Percentiles rank a stretch among this genome's conserved stretches.
Evolutionary conservation across 345 rosid genomes (phyloP).

Genomic region (Leavenworthia alabamica): DNA sequence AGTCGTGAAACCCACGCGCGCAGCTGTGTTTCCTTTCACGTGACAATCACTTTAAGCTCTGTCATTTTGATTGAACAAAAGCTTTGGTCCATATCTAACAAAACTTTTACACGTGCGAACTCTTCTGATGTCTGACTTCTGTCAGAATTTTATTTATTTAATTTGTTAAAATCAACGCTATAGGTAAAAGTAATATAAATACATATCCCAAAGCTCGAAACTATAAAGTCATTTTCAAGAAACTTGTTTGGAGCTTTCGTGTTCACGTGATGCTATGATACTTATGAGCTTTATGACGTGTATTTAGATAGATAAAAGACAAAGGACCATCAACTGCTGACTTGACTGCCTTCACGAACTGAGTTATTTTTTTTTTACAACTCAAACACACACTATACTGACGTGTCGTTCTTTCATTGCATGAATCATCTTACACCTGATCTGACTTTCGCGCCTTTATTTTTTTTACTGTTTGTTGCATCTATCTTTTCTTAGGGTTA

Average conservation of each 20-base stretch:
- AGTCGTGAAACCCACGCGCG: slow-evolving; percentile 9
- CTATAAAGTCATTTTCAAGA: slow-evolving; percentile 16
- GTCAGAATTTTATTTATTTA: not conserved
- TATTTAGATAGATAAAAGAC: slow-evolving; percentile 10
- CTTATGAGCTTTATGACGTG: slow-evolving; percentile 27
- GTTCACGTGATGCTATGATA: slow-evolving; percentile 22
- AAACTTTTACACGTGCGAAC: slow-evolving; percentile 28
- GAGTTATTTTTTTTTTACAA: not conserved
- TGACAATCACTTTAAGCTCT: slow-evolving; percentile 26
- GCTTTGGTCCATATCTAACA: slow-evolving; percentile 24
- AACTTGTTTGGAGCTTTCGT: slow-evolving; percentile 6
- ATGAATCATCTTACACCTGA: slow-evolving; percentile 14
- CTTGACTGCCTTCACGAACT: slow-evolving; percentile 19
- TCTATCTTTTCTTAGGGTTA: not conserved
- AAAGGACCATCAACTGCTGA: slow-evolving; percentile 20
- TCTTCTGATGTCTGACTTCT: slow-evolving; percentile 16
- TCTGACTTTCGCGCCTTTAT: slow-evolving; percentile 34
- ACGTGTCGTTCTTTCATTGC: slow-evolving; percentile 8
- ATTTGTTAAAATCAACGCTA: not conserved
- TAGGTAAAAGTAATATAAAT: not conserved
- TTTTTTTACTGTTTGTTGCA: slow-evolving; percentile 14
- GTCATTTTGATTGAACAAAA: slow-evolving; percentile 28
- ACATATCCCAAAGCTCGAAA: not conserved
- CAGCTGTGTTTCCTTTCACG: slow-evolving; percentile 29
- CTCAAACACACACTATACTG: slow-evolving; percentile 7